Evolutionary conservation across 129 eudicot species (phyloP).

Genomic region (Mikania micrantha): DNA sequence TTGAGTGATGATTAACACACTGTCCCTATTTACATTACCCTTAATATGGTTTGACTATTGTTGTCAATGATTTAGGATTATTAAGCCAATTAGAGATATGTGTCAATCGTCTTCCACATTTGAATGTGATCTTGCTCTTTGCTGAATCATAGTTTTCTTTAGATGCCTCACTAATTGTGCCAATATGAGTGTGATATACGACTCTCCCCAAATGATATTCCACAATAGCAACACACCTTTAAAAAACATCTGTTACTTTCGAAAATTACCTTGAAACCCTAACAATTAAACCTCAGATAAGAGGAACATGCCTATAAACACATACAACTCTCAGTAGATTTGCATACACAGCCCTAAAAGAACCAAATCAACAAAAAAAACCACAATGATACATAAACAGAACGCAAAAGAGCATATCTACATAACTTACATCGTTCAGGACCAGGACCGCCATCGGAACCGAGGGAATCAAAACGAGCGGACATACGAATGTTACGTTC

Average conservation of each 20-base stretch:
- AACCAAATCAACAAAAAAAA: background rate
- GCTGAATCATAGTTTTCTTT: no score
- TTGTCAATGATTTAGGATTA: no score
- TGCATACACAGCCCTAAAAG: background rate
- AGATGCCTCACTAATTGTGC: no score
- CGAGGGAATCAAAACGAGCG: conserved; percentile 79
- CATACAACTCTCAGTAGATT: background rate
- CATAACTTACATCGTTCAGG: conserved; percentile 70
- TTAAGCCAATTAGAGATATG: no score
- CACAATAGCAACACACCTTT: background rate
- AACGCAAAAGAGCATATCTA: background rate
- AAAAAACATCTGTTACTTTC: background rate
- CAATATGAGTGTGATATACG: no score
- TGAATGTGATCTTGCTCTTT: no score
- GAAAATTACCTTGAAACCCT: no score
- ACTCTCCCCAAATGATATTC: no score
- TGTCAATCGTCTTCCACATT: no score
- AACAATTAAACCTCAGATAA: background rate
- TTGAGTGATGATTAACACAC: no score
- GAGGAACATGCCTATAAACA: background rate
- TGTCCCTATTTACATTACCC: no score
- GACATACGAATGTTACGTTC: conserved; percentile 68
- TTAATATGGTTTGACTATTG: no score
- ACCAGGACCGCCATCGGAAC: conserved; percentile 86
- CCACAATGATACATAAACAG: background rate